Evolutionary conservation across 257 asterid genomes (phyloP), one percentile per base, ranked within the genome.

Genomic region (Ballota nigra): DNA sequence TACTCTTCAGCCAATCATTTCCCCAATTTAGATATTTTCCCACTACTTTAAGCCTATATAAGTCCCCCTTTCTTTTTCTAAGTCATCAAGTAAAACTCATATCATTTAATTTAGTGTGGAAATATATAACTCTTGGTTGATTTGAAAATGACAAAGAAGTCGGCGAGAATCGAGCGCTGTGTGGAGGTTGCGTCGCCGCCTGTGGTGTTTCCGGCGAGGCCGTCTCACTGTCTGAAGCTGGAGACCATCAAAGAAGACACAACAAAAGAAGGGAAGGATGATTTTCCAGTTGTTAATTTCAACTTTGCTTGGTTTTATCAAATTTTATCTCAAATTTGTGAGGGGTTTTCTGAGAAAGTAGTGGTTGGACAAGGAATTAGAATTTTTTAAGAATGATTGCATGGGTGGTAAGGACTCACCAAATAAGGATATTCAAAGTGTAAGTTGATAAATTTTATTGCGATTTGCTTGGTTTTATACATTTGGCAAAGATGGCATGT

Each of bases 191-290:
- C 92, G 11, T 89, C 92, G n/a, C 47, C 80, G 6, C 81, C 59
- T 1, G 34, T 86, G 7, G 80, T 84, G 43, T 66, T 53, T 2
- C 81, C 83, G 0, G 13, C 20, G 3, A 84, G 70, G 34, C 79
- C 81, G 15, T 84, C 87, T 43, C 87, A 74, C 51, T 78, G 62
- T 43, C 86, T 85, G 0, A 78, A 77, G 22, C 90, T 85, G 0
- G 88, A 85, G 72, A 85, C 92, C 0, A 85, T 85, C 8, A 76
- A 43, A 41, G 92, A 87, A 77, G 86, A 78, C 12, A n/a, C 63
- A 31, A 74, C 83, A 0, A 88, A 79, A 61, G 63, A 28, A 52
- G 66, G 41, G 24, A 34, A 61, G 13, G 83, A 47, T 13, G 69
- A 58, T 43, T 73, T 19, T 12, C 3, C 38, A 8, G 16, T 73